phyloP scores from a whole-genome alignment of 345 rosid species.

The Mercurialis annua region DNA sequence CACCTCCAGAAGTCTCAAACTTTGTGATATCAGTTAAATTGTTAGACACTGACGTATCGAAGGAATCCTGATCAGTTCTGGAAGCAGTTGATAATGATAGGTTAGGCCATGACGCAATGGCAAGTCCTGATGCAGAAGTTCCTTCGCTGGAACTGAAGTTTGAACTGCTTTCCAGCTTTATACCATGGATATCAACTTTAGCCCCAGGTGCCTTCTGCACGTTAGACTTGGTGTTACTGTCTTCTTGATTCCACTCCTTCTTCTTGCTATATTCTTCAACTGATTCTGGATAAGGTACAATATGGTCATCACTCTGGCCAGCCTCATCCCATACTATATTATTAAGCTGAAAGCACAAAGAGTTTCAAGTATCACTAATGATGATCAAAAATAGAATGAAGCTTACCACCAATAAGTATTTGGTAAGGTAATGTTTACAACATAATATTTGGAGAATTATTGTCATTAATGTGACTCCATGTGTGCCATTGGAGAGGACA shows the following conservation, averaged over 20 bases:
- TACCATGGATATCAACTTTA: constrained; percentile 38
- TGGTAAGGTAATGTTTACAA: not conserved
- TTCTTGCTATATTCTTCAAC: constrained; percentile 43
- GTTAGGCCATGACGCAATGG: constrained; percentile 54
- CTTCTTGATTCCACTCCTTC: constrained; percentile 50
- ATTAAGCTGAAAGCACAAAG: constrained; percentile 53
- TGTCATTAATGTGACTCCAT: not conserved
- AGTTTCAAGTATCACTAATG: constrained; percentile 12
- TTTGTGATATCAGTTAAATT: constrained; percentile 41
- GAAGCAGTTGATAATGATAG: constrained; percentile 41
- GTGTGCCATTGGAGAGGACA: not conserved
- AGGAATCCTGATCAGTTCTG: constrained; percentile 44
- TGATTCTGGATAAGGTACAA: constrained; percentile 62
- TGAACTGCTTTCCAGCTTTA: constrained; percentile 45
- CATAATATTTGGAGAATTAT: not conserved
- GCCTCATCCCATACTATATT: constrained; percentile 89
- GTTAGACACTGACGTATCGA: constrained; percentile 46
- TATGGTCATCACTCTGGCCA: constrained; percentile 64
- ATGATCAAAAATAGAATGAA: constrained; percentile 13
- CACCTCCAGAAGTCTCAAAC: constrained; percentile 44
- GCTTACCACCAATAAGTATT: not conserved
- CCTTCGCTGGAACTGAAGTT: constrained; percentile 37
- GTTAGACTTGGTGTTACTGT: constrained; percentile 32
- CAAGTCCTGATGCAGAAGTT: constrained; percentile 41
- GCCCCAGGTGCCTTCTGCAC: constrained; percentile 40